phyloP scores from a whole-genome alignment of 2,329 filamentous ascomycete genomes.

The Thermomyces lanuginosus region DNA sequence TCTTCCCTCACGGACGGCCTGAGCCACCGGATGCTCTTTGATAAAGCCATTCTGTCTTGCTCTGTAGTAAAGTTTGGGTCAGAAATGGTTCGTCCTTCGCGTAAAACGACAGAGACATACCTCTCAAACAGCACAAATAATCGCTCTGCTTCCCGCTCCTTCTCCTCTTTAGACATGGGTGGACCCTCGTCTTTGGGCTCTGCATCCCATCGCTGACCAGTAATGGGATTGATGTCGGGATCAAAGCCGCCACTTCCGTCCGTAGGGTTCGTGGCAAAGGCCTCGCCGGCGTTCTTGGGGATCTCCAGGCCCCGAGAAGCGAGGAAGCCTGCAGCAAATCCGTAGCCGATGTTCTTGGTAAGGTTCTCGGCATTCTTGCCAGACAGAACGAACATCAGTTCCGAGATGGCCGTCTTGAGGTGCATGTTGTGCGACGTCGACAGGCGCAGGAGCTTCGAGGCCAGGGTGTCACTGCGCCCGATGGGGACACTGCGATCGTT shows the following conservation, averaged over 20 bases:
- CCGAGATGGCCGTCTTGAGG: slow-evolving; percentile 56
- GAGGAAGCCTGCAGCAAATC: slow-evolving; percentile 79
- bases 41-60: slow-evolving; percentile 61
- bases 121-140: slow-evolving; percentile 84
- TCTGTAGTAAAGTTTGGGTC: slow-evolving; percentile 19
- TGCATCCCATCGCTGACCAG: slow-evolving; percentile 60
- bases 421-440: slow-evolving; percentile 60
- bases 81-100: neutral
- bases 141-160: slow-evolving; percentile 75
- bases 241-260: slow-evolving; percentile 10
- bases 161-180: slow-evolving; percentile 82
- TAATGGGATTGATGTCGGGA: slow-evolving; percentile 57
- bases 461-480: slow-evolving; percentile 55
- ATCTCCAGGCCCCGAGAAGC: slow-evolving; percentile 69
- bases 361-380: slow-evolving; percentile 63
- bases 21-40: slow-evolving; percentile 59
- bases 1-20: slow-evolving; percentile 51
- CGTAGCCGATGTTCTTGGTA: slow-evolving; percentile 85
- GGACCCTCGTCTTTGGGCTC: slow-evolving; percentile 45
- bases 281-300: slow-evolving; percentile 48
- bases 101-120: slow-evolving; percentile 25
- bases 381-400: slow-evolving; percentile 74
- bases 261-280: slow-evolving; percentile 30
- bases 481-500: slow-evolving; percentile 62
- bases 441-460: slow-evolving; percentile 60